Evolutionary conservation across 2,329 filamentous ascomycete species (phyloP), one percentile per base, ranked within the genome.

Genomic region (Colletotrichum aenigma): DNA sequence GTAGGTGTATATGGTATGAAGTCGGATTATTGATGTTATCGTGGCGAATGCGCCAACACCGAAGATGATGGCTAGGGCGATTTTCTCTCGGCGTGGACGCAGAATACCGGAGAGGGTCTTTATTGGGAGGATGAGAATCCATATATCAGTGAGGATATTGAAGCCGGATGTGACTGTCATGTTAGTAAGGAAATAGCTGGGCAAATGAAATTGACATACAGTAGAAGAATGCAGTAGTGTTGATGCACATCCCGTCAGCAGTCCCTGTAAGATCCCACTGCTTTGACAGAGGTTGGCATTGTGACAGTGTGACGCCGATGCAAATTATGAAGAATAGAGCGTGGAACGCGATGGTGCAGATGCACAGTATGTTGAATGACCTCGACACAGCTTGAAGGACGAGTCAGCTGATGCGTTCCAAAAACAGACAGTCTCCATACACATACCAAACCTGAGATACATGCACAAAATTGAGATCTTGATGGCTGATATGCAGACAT

Each of bases 91-190:
- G 6, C 79, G 80, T 0, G 88, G 87, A 8, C 90, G 88, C 71
- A 88, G 84, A 4, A 91, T 84, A 4, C 83, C 83, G 0, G 85
- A 81, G 0, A 90, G 81, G 2, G 88, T 85, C 2, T 82, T 83
- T 43, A 89, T 81, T 2, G 88, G 88, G 2, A 90, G 81, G 1
- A 81, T 66, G 8, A 89, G 82, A 52, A 89, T 86, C 79, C 85
- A 86, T 38, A 87, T 74, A 71, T 90, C 88, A 5, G 88, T 85
- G 7, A 87, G 9, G 48, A 89, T 88, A 77, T 89, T 89, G 78
- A 86, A 84, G 21, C 80, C 80, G 10, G 85, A 86, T 0, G 86
- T 87, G 64, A 84, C 84, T 86, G 70, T 10, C 13, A 36, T 8
- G 8, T 26, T 16, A 72, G 24, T 6, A 7, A 8, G 15, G n/a